Evolutionary conservation across 768 basidiomycete species (phyloP).

Genomic region (Mycena haematopus): DNA sequence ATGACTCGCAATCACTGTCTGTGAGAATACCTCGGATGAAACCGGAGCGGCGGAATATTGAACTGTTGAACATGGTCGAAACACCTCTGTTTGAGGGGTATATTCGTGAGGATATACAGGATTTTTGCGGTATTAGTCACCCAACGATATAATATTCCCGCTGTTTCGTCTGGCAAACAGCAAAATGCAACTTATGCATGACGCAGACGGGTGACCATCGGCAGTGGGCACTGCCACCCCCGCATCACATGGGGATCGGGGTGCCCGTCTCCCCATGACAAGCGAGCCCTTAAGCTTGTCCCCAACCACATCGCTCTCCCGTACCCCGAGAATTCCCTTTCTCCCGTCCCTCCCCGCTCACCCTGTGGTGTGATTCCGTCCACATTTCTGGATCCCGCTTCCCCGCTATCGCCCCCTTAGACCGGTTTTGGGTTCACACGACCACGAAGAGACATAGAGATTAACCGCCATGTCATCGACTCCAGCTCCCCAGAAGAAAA

Average conservation of each 20-base stretch:
- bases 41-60: neutral
- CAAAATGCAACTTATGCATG: neutral
- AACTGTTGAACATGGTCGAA: neutral
- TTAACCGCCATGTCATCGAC: constrained; percentile 29
- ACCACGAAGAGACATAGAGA: constrained; percentile 16
- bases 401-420: constrained; percentile 10
- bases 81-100: neutral
- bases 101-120: too few species aligned
- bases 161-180: neutral
- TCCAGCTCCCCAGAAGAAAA: constrained; percentile 57
- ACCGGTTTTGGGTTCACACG: constrained; percentile 18
- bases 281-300: neutral
- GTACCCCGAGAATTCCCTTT: neutral
- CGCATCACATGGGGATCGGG: constrained; percentile 10
- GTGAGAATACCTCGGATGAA: constrained; percentile 5
- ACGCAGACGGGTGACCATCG: constrained; percentile 1
- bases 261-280: neutral
- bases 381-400: neutral
- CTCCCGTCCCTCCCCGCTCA: neutral
- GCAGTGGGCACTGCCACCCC: constrained; percentile 3
- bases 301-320: neutral
- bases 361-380: neutral
- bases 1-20: neutral
- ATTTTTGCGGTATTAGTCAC: neutral
- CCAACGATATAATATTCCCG: neutral